Percentiles rank a stretch among this genome's conserved stretches.
Evolutionary conservation across 495 filamentous ascomycete species (phyloP).

Genomic region (Lasiosphaeria hispida): DNA sequence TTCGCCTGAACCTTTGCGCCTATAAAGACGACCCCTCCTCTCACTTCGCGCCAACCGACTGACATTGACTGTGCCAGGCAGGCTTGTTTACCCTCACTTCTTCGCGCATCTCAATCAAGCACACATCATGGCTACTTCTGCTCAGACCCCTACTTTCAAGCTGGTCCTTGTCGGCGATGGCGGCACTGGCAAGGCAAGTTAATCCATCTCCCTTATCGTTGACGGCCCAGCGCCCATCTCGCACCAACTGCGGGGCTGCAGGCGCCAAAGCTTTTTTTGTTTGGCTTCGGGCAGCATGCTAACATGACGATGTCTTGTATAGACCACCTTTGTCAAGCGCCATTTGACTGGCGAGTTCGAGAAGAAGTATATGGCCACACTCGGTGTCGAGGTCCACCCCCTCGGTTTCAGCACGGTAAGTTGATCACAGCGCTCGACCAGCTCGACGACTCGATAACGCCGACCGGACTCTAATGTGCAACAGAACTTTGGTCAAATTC

Average conservation of each 20-base stretch:
- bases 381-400: conserved; percentile 99
- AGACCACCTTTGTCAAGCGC: conserved; percentile 99
- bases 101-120: conserved; percentile 22
- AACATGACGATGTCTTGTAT: conserved; percentile 19
- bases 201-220: conserved; percentile 15
- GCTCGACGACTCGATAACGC: too few relatives aligned
- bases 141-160: conserved; percentile 81
- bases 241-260: conserved; percentile 26
- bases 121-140: conserved; percentile 59
- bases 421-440: conserved; percentile 19
- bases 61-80: conserved; percentile 14
- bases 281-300: conserved; percentile 11
- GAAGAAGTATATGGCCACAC: conserved; percentile 99
- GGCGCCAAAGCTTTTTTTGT: background rate
- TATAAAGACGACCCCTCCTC: conserved; percentile 18
- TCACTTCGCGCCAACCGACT: conserved; percentile 24
- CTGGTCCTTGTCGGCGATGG: conserved; percentile 99
- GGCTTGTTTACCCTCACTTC: conserved; percentile 30
- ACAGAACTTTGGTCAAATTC: conserved; percentile 91
- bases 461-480: conserved; percentile 20
- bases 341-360: conserved; percentile 99
- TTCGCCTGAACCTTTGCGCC: background rate
- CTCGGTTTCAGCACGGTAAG: conserved; percentile 90
- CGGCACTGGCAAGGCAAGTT: conserved; percentile 95
- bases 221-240: conserved; percentile 3